Evolutionary conservation across 148 eudicot genomes (phyloP), one percentile per base, ranked within the genome.

Genomic region (Mesembryanthemum crystallinum): DNA sequence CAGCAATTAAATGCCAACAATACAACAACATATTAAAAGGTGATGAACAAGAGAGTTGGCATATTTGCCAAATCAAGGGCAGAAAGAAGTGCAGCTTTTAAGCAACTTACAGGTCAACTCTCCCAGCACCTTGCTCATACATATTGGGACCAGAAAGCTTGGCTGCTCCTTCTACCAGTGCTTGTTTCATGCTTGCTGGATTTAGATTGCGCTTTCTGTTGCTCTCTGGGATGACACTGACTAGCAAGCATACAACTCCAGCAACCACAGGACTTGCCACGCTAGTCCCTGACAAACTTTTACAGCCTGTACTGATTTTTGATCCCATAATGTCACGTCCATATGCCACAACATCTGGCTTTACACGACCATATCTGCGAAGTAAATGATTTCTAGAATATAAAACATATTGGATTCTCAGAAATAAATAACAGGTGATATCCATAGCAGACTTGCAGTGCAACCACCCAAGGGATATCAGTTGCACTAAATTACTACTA

Each of bases 181-280:
- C 96, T 82, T 95, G 99, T 83, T 95, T 95, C 97, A 95, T 92
- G 87, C 96, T 92, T 35, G 92, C 99, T 60, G 99, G 99, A 89
- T 95, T 95, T 69, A 95, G 78, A 68, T 90, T 76, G 24, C 77
- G 79, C 68, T 90, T 95, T 78, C 97, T 82, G 52, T 83, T 87
- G 64, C 62, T 80, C 85, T 89, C 96, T 77, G 97, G 94, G 73
- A 95, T 83, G 71, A 95, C 84, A 79, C 99, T 95, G 54, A 90
- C 96, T 78, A 95, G 97, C 73, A 95, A 86, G 86, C 99, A 95
- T 69, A 95, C 97, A 55, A 92, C 88, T 75, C 99, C 99, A 86
- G 99, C 99, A 81, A 95, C 99, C 49, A 95, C 99, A 66, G 99
- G 99, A 86, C 99, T 95, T 52, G 99, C 99, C 71, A 95, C 97